A percentile compares a stretch with the other conserved stretches of the same genome.
phyloP scores from a whole-genome alignment of 768 basidiomycete genomes.

The Dentipellis fragilis region DNA sequence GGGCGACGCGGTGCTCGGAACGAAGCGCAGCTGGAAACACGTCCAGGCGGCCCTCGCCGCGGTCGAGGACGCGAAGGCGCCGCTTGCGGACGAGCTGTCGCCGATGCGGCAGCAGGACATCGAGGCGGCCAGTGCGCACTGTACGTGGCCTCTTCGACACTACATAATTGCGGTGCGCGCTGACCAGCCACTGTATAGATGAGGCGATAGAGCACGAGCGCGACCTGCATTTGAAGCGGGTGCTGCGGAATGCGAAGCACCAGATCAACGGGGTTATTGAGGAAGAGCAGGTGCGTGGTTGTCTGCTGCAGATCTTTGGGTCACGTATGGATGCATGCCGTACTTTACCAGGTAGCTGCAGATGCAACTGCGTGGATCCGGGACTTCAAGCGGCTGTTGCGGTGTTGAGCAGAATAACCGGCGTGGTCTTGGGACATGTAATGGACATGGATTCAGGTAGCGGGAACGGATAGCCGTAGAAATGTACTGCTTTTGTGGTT shows the following conservation, averaged over 20 bases:
- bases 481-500: background rate
- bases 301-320: background rate
- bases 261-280: conserved; percentile 1
- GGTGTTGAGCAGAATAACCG: background rate
- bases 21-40: background rate
- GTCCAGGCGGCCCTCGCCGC: background rate
- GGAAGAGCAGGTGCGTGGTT: conserved; percentile 7
- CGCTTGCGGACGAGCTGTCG: background rate
- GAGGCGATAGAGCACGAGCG: background rate
- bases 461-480: background rate
- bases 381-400: conserved; percentile 6
- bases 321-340: background rate
- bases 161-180: background rate
- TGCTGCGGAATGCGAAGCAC: conserved; percentile 7
- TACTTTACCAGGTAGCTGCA: background rate
- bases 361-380: conserved; percentile 7
- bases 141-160: background rate
- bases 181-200: background rate
- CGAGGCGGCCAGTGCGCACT: background rate
- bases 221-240: conserved; percentile 2
- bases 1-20: background rate
- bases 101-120: background rate
- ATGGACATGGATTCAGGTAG: no score
- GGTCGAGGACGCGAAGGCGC: background rate
- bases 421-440: background rate